A percentile compares a stretch with the other conserved stretches of the same genome.
Conservation (phyloP, 2,329 filamentous ascomycete genomes). For the Beauveria bassiana region DNA sequence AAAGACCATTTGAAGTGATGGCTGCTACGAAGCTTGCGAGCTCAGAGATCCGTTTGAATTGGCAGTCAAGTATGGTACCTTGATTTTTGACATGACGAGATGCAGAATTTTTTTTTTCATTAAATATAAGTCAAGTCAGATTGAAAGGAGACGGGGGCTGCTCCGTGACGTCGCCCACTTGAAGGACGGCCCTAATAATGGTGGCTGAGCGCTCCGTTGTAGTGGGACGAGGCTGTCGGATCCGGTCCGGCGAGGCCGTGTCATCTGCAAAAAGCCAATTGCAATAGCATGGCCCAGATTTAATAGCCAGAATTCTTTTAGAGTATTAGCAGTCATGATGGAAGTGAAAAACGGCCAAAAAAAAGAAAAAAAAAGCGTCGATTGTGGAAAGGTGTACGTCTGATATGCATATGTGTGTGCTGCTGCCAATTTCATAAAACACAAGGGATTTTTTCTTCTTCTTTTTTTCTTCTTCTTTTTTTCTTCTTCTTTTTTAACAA, state of each 20-base stretch:
- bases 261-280: neutral
- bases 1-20: constrained; percentile 19
- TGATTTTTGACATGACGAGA: neutral
- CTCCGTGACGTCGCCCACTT: neutral
- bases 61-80: neutral
- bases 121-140: neutral
- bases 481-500: no score
- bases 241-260: neutral
- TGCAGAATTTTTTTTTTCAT: neutral
- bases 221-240: neutral
- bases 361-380: no score
- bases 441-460: no score
- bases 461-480: no score
- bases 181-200: neutral
- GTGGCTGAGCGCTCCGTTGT: neutral
- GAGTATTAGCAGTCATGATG: no score
- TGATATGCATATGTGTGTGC: no score
- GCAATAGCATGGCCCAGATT: neutral
- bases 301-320: no score
- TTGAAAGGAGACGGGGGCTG: neutral
- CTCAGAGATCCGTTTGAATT: neutral
- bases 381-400: no score
- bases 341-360: no score
- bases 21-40: neutral
- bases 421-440: no score